These are phyloP conservation scores for Castanea mollissima DNA, from an alignment of 306 rosid species.

Conservation along the genomic window DNA sequence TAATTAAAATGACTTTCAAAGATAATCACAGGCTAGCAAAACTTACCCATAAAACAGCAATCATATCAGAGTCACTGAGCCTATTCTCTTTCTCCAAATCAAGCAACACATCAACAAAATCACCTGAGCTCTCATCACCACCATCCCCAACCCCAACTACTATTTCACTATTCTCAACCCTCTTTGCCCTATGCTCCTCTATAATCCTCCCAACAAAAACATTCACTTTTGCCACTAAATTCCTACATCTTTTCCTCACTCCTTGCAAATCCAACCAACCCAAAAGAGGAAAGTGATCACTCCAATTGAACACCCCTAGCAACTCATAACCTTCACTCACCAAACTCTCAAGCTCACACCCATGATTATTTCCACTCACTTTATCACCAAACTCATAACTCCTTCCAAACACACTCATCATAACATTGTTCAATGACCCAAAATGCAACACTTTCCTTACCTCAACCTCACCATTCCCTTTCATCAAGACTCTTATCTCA, in stretches of 20 bases:
- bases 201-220: conserved; percentile 61
- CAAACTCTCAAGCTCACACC: conserved; percentile 44
- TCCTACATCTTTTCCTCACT: conserved; percentile 61
- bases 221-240: conserved; percentile 50
- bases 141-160: neutral
- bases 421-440: conserved; percentile 65
- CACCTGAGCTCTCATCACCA: conserved; percentile 22
- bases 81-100: conserved; percentile 55
- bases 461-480: conserved; percentile 31
- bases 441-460: conserved; percentile 53
- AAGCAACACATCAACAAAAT: conserved; percentile 82
- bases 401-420: conserved; percentile 71
- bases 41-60: conserved; percentile 84
- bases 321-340: conserved; percentile 78
- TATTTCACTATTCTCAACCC: neutral
- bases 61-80: conserved; percentile 66
- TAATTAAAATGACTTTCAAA: neutral
- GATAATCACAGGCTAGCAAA: neutral
- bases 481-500: conserved; percentile 30
- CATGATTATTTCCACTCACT: conserved; percentile 12
- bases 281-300: conserved; percentile 67
- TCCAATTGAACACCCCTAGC: conserved; percentile 72
- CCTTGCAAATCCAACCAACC: conserved; percentile 70
- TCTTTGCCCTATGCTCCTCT: conserved; percentile 49
- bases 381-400: conserved; percentile 42